Evolutionary conservation across 2,329 filamentous ascomycete genomes (phyloP).

Genomic region (Fusarium sublunatum): DNA sequence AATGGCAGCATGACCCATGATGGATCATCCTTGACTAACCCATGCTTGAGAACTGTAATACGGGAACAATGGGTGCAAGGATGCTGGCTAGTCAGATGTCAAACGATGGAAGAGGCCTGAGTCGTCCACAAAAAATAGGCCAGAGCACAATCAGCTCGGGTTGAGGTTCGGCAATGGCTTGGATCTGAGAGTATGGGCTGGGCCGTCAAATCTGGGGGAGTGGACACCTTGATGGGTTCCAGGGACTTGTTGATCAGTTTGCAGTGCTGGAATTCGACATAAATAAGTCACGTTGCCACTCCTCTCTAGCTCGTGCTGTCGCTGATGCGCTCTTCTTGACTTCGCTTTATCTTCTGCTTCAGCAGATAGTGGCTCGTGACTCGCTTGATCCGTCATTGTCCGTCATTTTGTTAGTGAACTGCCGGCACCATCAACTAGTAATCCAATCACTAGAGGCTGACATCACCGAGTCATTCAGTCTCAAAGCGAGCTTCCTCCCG

Average conservation of each 20-base stretch:
- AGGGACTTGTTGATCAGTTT: conserved; percentile 26
- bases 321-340: conserved; percentile 10
- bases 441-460: conserved; percentile 20
- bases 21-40: no score
- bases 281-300: conserved; percentile 32
- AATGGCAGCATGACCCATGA: no score
- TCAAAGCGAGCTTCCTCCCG: conserved; percentile 6
- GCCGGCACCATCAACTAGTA: conserved; percentile 16
- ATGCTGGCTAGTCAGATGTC: conserved; percentile 25
- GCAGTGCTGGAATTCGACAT: conserved; percentile 18
- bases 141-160: conserved; percentile 19
- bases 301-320: neutral
- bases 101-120: conserved; percentile 1
- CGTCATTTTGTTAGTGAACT: conserved; percentile 19
- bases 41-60: neutral
- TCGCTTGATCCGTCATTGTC: conserved; percentile 22
- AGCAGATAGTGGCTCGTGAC: conserved; percentile 29
- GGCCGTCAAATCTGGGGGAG: conserved; percentile 35
- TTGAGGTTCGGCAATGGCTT: conserved; percentile 19
- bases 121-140: conserved; percentile 11
- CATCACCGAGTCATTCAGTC: conserved; percentile 18
- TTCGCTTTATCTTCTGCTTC: conserved; percentile 19
- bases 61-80: conserved; percentile 12
- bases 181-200: conserved; percentile 17
- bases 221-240: conserved; percentile 44